phyloP scores from a whole-genome alignment of 176 grass and related monocot genomes.

The Rhynchospora breviuscula region DNA sequence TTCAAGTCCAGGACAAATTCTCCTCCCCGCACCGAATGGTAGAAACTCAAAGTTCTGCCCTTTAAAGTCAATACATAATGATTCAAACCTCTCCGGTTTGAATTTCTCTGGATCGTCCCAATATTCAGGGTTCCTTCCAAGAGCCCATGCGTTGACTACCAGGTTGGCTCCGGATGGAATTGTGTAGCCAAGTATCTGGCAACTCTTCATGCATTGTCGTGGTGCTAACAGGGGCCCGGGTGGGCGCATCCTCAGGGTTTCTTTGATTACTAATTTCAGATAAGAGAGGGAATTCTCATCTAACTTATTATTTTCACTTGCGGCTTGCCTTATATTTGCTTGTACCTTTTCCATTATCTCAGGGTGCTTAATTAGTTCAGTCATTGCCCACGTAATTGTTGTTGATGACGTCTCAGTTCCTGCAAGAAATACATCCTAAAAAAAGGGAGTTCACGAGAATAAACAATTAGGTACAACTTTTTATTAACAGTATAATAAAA shows the following conservation, averaged over 20 bases:
- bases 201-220: not conserved
- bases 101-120: not conserved
- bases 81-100: not conserved
- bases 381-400: not conserved
- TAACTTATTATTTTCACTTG: too few relatives aligned
- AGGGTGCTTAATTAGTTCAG: not conserved
- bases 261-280: not conserved
- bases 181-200: not conserved
- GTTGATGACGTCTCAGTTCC: conserved; percentile 15
- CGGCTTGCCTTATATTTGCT: not conserved
- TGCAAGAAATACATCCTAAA: not conserved
- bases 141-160: not conserved
- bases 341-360: not conserved
- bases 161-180: not conserved
- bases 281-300: not conserved
- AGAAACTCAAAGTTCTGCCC: not conserved
- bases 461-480: not conserved
- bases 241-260: not conserved
- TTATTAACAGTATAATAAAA: not conserved
- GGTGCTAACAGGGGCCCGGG: not conserved
- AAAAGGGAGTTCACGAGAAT: not conserved
- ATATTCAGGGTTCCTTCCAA: not conserved
- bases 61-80: not conserved
- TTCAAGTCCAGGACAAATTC: not conserved
- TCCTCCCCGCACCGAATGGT: not conserved